Percentiles rank a stretch among this genome's conserved stretches.
These are phyloP conservation scores for Pseudozyma pruni DNA, from an alignment of 1,284 basidiomycete species.

Conservation along the genomic window DNA sequence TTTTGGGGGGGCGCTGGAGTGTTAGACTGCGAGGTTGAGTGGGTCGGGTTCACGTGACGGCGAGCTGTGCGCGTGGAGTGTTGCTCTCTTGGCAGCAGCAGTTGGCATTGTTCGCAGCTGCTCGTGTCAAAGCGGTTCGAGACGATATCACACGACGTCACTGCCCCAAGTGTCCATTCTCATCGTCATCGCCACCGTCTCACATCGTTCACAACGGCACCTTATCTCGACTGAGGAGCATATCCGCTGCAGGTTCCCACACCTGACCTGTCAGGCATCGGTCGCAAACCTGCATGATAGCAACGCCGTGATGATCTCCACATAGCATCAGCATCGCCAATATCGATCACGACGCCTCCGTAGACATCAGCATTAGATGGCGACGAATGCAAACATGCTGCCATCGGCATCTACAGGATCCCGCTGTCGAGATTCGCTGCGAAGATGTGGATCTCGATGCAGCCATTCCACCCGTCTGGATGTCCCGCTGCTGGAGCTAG, in stretches of 20 bases:
- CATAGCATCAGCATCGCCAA: no score
- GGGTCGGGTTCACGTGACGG: constrained; percentile 3
- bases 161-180: no score
- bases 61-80: constrained; percentile 1
- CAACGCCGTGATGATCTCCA: constrained; percentile 3
- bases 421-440: constrained; percentile 1
- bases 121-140: background rate
- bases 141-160: background rate
- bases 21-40: constrained; percentile 5
- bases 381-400: no score
- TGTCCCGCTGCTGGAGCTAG: constrained; percentile 23
- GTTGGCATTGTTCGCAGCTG: background rate
- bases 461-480: constrained; percentile 31
- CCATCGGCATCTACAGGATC: background rate
- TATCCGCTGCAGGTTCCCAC: no score
- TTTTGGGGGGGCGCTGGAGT: no score
- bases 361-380: no score
- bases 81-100: constrained; percentile 3
- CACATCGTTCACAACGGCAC: no score
- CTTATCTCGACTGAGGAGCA: no score
- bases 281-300: no score
- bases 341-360: no score
- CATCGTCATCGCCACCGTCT: background rate
- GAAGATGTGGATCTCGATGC: constrained; percentile 25
- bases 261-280: no score